Percentiles rank a stretch among this genome's conserved stretches.
phyloP scores from a whole-genome alignment of 768 basidiomycete species.

The Tylopilus cervinicoccineus region DNA sequence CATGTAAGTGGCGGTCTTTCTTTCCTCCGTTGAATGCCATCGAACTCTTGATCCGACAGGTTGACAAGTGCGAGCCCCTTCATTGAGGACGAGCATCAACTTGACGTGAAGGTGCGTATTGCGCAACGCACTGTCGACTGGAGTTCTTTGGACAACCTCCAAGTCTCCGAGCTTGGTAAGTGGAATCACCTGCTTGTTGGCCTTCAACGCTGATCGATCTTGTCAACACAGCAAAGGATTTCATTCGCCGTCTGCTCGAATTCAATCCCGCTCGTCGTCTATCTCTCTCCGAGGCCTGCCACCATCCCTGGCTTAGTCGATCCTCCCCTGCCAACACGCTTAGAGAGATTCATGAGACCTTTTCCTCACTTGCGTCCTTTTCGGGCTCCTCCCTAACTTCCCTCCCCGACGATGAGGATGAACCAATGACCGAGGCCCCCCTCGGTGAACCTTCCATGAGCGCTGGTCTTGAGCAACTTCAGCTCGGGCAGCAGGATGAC shows the following conservation, averaged over 20 bases:
- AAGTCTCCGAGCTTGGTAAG: constrained; percentile 48
- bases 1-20: constrained; percentile 51
- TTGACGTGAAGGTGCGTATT: constrained; percentile 61
- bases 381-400: constrained; percentile 21
- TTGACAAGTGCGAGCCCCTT: constrained; percentile 77
- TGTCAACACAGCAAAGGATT: constrained; percentile 56
- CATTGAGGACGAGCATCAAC: constrained; percentile 62
- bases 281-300: constrained; percentile 61
- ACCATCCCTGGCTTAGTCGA: constrained; percentile 70
- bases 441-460: constrained; percentile 27
- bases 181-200: background rate
- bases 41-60: constrained; percentile 39
- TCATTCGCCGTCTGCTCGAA: constrained; percentile 64
- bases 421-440: constrained; percentile 11
- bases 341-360: constrained; percentile 1
- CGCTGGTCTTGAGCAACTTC: constrained; percentile 30
- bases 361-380: constrained; percentile 11
- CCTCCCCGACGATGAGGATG: constrained; percentile 21
- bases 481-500: constrained; percentile 24
- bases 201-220: background rate
- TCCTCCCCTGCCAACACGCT: background rate
- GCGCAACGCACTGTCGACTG: constrained; percentile 60
- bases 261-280: constrained; percentile 64
- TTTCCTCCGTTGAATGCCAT: background rate
- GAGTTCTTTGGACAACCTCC: constrained; percentile 37